Evolutionary conservation across 2,329 filamentous ascomycete species (phyloP).

Genomic region (Lachnellula cervina): DNA sequence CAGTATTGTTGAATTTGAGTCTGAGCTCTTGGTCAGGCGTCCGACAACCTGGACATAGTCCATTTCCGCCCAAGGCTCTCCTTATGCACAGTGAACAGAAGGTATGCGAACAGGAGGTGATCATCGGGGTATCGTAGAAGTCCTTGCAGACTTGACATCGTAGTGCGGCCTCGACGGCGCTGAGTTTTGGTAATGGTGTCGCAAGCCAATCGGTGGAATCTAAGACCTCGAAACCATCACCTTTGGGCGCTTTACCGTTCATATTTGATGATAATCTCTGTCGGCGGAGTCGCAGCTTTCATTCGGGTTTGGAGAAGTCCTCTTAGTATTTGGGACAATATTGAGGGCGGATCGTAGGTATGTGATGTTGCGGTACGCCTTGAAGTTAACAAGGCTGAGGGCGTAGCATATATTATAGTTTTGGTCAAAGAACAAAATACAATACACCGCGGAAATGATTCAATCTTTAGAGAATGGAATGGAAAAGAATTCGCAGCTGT

Average conservation of each 20-base stretch:
- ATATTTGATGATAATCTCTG: slow-evolving; percentile 9
- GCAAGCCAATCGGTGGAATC: slow-evolving; percentile 83
- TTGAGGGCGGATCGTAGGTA: neutral
- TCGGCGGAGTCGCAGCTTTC: neutral
- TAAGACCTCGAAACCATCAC: slow-evolving; percentile 43
- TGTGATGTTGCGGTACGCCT: neutral
- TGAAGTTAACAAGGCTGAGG: neutral
- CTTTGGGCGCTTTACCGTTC: slow-evolving; percentile 1
- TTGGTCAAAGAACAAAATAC: too few relatives aligned
- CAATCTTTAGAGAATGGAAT: neutral
- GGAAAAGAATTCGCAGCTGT: neutral
- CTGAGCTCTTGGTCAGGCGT: slow-evolving; percentile 76
- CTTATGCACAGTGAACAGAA: slow-evolving; percentile 97
- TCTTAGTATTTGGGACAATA: neutral
- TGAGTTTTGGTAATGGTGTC: slow-evolving; percentile 62
- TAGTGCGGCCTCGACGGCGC: slow-evolving; percentile 73
- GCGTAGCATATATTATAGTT: neutral
- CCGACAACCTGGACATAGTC: slow-evolving; percentile 83
- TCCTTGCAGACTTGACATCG: slow-evolving; percentile 98
- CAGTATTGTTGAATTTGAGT: slow-evolving; percentile 74
- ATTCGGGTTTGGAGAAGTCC: neutral
- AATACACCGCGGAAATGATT: too few relatives aligned
- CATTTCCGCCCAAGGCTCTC: slow-evolving; percentile 73
- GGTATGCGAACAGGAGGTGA: slow-evolving; percentile 90
- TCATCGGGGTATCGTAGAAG: slow-evolving; percentile 90